Evolutionary conservation across 495 filamentous ascomycete species (phyloP).

Genomic region (Hypoxylon subgilvum): DNA sequence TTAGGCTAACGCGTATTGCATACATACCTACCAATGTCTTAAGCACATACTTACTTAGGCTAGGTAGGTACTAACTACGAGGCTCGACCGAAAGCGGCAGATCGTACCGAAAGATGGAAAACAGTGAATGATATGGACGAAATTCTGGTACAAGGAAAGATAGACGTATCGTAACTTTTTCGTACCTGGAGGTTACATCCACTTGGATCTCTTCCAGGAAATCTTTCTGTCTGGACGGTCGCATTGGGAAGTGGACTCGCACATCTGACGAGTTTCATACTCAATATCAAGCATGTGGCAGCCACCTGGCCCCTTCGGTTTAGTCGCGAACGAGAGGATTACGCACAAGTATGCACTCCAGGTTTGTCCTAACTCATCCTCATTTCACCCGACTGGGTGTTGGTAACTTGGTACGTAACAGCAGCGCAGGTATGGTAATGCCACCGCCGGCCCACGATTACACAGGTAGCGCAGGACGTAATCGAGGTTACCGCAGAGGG

Average conservation of each 20-base stretch:
- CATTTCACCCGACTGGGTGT: slow-evolving; percentile 35
- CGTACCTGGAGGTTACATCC: slow-evolving; percentile 35
- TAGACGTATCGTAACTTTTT: slow-evolving; percentile 14
- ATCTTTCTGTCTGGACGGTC: slow-evolving; percentile 15
- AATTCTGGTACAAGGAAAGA: slow-evolving; percentile 21
- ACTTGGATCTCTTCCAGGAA: slow-evolving; percentile 24
- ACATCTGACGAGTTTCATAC: slow-evolving; percentile 17
- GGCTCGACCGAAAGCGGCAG: slow-evolving; percentile 7
- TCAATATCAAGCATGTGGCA: slow-evolving; percentile 37
- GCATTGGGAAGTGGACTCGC: slow-evolving; percentile 19
- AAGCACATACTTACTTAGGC: too few species aligned
- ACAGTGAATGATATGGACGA: slow-evolving; percentile 15
- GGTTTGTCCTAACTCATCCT: slow-evolving; percentile 29
- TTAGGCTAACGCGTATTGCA: slow-evolving; percentile 24
- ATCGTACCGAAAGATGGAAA: slow-evolving; percentile 22
- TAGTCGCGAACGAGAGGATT: slow-evolving; percentile 7
- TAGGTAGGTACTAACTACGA: slow-evolving; percentile 6
- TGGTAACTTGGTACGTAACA: slow-evolving; percentile 12
- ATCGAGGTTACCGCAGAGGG: slow-evolving; percentile 38
- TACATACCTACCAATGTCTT: slow-evolving; percentile 30
- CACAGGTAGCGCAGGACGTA: slow-evolving; percentile 20
- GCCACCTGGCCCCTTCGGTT: slow-evolving; percentile 23
- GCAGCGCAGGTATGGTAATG: slow-evolving; percentile 17
- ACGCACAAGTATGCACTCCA: slow-evolving; percentile 29
- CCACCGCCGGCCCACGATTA: slow-evolving; percentile 11